Evolutionary conservation across 805 yeast species (phyloP).

Genomic region (Komagataella phaffii): DNA sequence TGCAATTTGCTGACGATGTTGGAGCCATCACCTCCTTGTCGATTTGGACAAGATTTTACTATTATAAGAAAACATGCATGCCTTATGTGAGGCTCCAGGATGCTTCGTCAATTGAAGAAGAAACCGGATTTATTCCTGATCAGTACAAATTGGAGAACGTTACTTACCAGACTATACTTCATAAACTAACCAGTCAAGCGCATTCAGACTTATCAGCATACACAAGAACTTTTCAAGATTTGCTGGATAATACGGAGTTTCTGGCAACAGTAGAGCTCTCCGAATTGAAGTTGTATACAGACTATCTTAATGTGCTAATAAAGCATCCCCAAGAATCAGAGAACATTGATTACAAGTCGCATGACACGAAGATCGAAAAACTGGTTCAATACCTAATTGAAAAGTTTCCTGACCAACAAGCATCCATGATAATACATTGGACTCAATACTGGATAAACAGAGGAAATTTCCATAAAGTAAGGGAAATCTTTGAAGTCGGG

Average conservation of each 20-base stretch:
- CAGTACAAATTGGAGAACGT: conserved; percentile 5
- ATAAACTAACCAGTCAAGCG: conserved; percentile 2
- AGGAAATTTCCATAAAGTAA: conserved; percentile 23
- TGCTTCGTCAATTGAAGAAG: conserved; percentile 1
- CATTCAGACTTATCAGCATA: conserved; percentile 5
- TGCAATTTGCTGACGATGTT: conserved; percentile 28
- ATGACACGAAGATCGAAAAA: conserved; percentile 15
- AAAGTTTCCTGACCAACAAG: conserved; percentile 48
- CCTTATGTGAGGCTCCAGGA: not conserved
- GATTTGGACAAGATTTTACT: conserved; percentile 20
- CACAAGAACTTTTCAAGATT: conserved; percentile 14
- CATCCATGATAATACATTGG: conserved; percentile 29
- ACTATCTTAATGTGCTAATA: conserved; percentile 27
- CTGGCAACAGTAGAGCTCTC: conserved; percentile 24
- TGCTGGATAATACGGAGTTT: conserved; percentile 21
- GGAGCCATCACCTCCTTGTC: conserved; percentile 25
- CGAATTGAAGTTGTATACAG: conserved; percentile 32
- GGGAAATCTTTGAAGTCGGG: conserved; percentile 33
- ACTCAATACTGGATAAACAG: conserved; percentile 32
- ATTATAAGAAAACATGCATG: conserved; percentile 5
- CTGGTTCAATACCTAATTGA: conserved; percentile 20
- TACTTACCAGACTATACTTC: conserved; percentile 16
- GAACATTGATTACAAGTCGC: conserved; percentile 1
- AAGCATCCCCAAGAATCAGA: conserved; percentile 9
- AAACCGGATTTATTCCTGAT: conserved; percentile 18